Conservation (phyloP, 2,329 filamentous ascomycete species). For the Hysterium pulicare region DNA sequence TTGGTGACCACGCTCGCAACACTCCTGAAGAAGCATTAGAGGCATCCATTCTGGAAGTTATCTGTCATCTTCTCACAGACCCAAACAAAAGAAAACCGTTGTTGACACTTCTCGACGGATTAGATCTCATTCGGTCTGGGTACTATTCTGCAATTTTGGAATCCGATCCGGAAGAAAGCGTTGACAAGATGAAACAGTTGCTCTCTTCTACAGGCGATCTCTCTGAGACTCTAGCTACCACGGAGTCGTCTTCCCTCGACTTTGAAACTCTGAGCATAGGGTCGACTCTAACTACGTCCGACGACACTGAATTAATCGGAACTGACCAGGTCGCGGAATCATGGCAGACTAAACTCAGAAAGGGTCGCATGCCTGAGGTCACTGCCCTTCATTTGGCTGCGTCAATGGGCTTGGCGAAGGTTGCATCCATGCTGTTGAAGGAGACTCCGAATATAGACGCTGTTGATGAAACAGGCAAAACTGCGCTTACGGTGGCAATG, state of each 20-base stretch:
- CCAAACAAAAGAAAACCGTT: constrained; percentile 8
- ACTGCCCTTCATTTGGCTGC: constrained; percentile 10
- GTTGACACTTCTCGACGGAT: constrained; percentile 8
- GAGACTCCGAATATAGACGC: constrained; percentile 8
- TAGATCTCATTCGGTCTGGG: constrained; percentile 7
- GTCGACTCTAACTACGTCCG: background rate
- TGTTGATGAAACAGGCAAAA: constrained; percentile 11
- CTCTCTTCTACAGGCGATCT: no score
- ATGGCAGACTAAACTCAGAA: background rate
- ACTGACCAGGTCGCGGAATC: background rate
- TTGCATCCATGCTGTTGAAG: constrained; percentile 9
- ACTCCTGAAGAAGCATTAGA: constrained; percentile 10
- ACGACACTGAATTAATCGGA: background rate
- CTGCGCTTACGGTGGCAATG: constrained; percentile 8
- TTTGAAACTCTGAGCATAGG: background rate
- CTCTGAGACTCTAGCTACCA: no score
- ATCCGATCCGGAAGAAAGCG: no score
- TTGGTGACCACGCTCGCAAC: constrained; percentile 11
- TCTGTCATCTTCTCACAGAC: constrained; percentile 9
- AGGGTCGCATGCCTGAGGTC: constrained; percentile 4
- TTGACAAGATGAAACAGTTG: no score
- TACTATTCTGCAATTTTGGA: constrained; percentile 4
- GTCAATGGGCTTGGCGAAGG: constrained; percentile 11
- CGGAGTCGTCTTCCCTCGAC: background rate
- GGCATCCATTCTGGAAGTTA: constrained; percentile 5